Evolutionary conservation across 768 basidiomycete genomes (phyloP).

Genomic region (Mycena polygramma): DNA sequence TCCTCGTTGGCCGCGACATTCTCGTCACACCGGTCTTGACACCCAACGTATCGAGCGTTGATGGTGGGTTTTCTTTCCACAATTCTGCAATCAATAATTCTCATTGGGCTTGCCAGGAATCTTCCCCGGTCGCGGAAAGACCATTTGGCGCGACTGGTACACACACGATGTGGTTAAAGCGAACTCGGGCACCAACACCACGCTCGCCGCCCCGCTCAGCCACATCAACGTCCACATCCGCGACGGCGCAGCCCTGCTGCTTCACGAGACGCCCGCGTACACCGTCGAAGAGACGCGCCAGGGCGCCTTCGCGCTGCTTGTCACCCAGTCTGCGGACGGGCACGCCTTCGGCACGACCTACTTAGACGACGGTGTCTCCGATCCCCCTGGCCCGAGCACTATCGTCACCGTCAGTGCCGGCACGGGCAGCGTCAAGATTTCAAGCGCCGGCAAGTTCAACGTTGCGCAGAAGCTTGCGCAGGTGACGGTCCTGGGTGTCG

Average conservation of each 20-base stretch:
- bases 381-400: slow-evolving; percentile 68
- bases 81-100: background rate
- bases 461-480: slow-evolving; percentile 62
- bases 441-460: slow-evolving; percentile 54
- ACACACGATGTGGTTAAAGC: slow-evolving; percentile 69
- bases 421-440: slow-evolving; percentile 52
- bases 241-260: slow-evolving; percentile 73
- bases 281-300: slow-evolving; percentile 76
- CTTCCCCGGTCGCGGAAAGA: slow-evolving; percentile 71
- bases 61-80: slow-evolving; percentile 56
- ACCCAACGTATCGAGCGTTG: slow-evolving; percentile 76
- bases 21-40: slow-evolving; percentile 82
- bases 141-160: slow-evolving; percentile 80
- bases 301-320: slow-evolving; percentile 73
- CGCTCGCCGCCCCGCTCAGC: slow-evolving; percentile 75
- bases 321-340: slow-evolving; percentile 63
- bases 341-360: slow-evolving; percentile 72
- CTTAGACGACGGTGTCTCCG: slow-evolving; percentile 77
- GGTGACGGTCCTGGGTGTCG: slow-evolving; percentile 71
- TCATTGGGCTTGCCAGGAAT: slow-evolving; percentile 55
- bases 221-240: slow-evolving; percentile 85
- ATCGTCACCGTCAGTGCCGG: slow-evolving; percentile 60
- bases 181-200: slow-evolving; percentile 55
- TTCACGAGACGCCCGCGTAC: slow-evolving; percentile 74
- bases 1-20: slow-evolving; percentile 77